Evolutionary conservation across 352 stramenopile species (phyloP), one percentile per base, ranked within the genome.

Genomic region (Albugo candida): DNA sequence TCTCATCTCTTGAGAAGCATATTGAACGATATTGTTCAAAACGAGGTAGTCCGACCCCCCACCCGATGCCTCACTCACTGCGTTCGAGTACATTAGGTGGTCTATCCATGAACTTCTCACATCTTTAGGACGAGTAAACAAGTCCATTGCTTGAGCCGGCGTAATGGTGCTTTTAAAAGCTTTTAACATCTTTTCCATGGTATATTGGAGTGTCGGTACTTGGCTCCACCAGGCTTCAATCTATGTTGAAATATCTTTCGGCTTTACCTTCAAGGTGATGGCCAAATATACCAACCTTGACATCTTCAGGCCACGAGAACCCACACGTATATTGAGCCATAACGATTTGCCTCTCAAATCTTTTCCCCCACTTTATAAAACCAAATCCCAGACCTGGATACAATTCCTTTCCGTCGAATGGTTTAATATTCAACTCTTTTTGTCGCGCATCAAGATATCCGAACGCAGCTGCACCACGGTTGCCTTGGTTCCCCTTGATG

Each of bases 321-420:
- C 38, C 38, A 43, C 38, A 43, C 24, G 38, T 8, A 3, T 3
- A 19, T 21, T 43, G 24, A 31, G 24, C 8, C 14, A 42, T 37
- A 13, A 36, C 4, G 16, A 51, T 24, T 37, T 51, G 46, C 6
- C 31, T 38, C 34, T n/a, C 24, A 11, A 44, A 51, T 2, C 36
- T 27, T 12, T 37, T 36, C 37, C 50, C 41, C 27, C 52, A 0
- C 17, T 35, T 34, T 5, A 54, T 0, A 44, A 58, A 58, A 0
- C 36, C 41, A 13, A 34, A 48, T 0, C 36, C 35, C 2, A 61
- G 40, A 0, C 51, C 51, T 16, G 52, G 21, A n/a, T 58, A 58
- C 4, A 58, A 36, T 18, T 61, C 43, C 12, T 56, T 54, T 2
- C 51, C 45, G 21, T 61, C 46, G 17, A 58, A 59, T 1, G 27